These are phyloP conservation scores for Angomonas deanei DNA, from an alignment of 208 protist species.

Conservation along the genomic window DNA sequence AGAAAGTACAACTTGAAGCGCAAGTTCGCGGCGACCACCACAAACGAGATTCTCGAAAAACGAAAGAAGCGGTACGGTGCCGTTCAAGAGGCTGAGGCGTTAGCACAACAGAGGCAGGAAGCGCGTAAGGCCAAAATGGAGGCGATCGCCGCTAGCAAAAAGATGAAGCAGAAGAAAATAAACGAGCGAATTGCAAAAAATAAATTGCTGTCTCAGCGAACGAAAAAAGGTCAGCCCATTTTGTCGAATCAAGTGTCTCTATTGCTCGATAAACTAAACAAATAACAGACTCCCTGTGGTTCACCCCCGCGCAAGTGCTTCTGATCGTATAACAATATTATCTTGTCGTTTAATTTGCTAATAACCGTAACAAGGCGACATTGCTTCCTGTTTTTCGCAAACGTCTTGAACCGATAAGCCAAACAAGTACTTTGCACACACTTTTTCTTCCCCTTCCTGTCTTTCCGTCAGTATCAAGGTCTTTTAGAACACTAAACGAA, in stretches of 20 bases:
- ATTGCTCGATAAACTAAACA: constrained; percentile 59
- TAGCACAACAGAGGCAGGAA: constrained; percentile 45
- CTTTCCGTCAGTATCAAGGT: background rate
- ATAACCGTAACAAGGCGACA: background rate
- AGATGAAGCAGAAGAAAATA: constrained; percentile 37
- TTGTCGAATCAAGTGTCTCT: constrained; percentile 67
- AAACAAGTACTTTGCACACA: background rate
- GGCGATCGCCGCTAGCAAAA: constrained; percentile 36
- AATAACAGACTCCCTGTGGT: no score
- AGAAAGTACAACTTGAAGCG: constrained; percentile 85
- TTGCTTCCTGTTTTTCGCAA: background rate
- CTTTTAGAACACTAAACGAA: no score
- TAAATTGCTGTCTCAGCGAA: constrained; percentile 57
- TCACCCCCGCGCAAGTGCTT: no score
- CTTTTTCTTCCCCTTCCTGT: background rate
- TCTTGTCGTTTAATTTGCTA: constrained; percentile 1
- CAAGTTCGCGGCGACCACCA: constrained; percentile 72
- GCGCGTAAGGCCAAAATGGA: constrained; percentile 32
- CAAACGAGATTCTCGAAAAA: constrained; percentile 62
- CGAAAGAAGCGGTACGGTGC: constrained; percentile 52
- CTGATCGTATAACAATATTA: constrained; percentile 5
- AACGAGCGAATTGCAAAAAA: constrained; percentile 41
- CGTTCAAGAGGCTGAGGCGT: constrained; percentile 45
- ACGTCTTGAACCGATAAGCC: no score
- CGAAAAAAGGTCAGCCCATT: constrained; percentile 72